Conservation (phyloP, 148 eudicot genomes). For the Rhododendron vialii region DNA sequence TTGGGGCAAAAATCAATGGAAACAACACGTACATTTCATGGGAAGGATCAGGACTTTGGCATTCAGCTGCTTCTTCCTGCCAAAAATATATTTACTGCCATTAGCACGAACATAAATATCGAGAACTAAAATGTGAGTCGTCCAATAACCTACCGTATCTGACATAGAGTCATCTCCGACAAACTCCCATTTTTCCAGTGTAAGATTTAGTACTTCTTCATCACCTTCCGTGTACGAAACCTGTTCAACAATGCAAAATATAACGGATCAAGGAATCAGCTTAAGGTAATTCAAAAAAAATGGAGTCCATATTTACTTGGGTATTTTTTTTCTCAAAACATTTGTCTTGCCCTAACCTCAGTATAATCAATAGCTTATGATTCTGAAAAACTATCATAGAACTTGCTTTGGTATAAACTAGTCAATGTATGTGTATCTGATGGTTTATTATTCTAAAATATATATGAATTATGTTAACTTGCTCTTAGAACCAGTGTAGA, state of each 20-base stretch:
- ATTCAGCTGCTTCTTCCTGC: slow-evolving; percentile 47
- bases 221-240: slow-evolving; percentile 67
- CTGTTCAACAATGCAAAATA: slow-evolving; percentile 27
- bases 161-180: slow-evolving; percentile 16
- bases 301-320: neutral
- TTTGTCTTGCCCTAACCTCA: neutral
- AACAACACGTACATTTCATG: slow-evolving; percentile 52
- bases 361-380: neutral
- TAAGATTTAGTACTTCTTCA: slow-evolving; percentile 46
- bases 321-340: neutral
- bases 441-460: too few relatives aligned
- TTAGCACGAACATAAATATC: neutral
- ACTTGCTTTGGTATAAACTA: neutral
- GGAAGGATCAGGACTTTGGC: slow-evolving; percentile 40
- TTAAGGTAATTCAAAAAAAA: neutral
- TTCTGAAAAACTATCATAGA: neutral
- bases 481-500: neutral
- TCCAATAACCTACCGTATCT: slow-evolving; percentile 38
- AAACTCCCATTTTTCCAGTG: slow-evolving; percentile 47
- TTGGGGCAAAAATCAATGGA: neutral
- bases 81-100: slow-evolving; percentile 14
- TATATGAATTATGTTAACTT: neutral
- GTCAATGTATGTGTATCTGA: neutral
- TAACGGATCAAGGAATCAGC: neutral
- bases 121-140: neutral